Conservation (phyloP, 176 grass and related monocot species). For the Neostapfia colusana region DNA sequence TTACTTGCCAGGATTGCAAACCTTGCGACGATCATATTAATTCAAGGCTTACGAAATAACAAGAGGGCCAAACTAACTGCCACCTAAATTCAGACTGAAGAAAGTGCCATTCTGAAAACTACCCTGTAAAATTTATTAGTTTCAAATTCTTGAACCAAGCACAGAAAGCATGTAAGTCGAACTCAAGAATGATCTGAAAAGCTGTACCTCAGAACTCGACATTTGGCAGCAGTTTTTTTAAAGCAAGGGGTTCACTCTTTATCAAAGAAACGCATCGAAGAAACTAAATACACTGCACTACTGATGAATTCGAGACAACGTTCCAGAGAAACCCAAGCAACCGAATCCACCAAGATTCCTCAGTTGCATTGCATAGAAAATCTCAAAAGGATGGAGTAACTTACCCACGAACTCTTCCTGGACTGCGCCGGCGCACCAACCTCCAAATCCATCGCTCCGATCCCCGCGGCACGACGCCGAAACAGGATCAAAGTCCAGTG, state of each 20-base stretch:
- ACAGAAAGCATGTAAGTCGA: neutral
- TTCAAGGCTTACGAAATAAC: neutral
- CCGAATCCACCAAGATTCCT: neutral
- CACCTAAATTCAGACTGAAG: conserved; percentile 15
- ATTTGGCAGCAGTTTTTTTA: neutral
- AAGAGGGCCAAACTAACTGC: neutral
- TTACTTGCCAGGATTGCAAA: conserved; percentile 1
- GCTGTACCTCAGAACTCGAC: neutral
- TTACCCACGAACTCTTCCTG: conserved; percentile 46
- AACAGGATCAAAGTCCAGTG: neutral
- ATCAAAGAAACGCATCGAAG: conserved; percentile 3
- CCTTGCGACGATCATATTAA: neutral
- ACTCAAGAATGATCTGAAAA: neutral
- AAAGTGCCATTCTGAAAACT: neutral
- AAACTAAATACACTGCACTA: neutral
- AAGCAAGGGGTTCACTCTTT: neutral
- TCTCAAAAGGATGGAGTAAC: neutral
- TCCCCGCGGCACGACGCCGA: neutral
- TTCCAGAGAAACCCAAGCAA: neutral
- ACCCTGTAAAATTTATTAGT: neutral
- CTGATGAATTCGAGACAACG: neutral
- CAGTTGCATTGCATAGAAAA: neutral
- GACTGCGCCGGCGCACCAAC: neutral
- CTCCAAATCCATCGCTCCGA: conserved; percentile 39
- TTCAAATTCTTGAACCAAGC: neutral